Percentiles rank a stretch among this genome's conserved stretches.
Conservation (phyloP, 495 filamentous ascomycete genomes). For the Saxophila tyrrhenica region DNA sequence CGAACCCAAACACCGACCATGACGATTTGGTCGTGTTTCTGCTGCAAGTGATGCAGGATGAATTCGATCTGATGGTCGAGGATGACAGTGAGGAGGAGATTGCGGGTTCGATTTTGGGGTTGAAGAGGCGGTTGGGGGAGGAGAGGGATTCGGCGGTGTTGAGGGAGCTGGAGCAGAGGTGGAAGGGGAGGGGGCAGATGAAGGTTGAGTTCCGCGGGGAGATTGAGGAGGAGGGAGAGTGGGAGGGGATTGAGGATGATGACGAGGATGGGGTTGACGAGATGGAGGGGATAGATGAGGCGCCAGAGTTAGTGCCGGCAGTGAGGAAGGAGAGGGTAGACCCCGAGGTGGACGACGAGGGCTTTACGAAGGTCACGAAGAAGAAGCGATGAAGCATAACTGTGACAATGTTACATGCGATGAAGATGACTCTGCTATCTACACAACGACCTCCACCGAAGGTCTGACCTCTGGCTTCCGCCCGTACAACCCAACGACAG, state of each 20-base stretch:
- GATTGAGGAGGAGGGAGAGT: slow-evolving; percentile 38
- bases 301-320: slow-evolving; percentile 45
- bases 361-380: slow-evolving; percentile 78
- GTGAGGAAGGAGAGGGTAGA: slow-evolving; percentile 49
- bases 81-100: slow-evolving; percentile 72
- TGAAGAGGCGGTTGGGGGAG: slow-evolving; percentile 46
- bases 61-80: slow-evolving; percentile 85
- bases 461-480: slow-evolving; percentile 2
- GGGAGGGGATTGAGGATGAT: slow-evolving; percentile 36
- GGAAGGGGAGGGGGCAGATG: slow-evolving; percentile 49
- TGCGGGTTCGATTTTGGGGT: slow-evolving; percentile 56
- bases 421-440: too few species aligned
- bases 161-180: slow-evolving; percentile 53
- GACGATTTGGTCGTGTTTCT: slow-evolving; percentile 74
- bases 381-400: slow-evolving; percentile 42
- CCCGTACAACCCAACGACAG: slow-evolving; percentile 51
- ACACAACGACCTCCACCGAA: background rate
- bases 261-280: slow-evolving; percentile 47
- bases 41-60: slow-evolving; percentile 83
- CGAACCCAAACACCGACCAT: slow-evolving; percentile 60
- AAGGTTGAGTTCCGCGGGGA: slow-evolving; percentile 47
- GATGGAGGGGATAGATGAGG: slow-evolving; percentile 64
- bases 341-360: slow-evolving; percentile 83
- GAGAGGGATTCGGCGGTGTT: slow-evolving; percentile 46
- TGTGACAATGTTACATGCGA: too few species aligned